phyloP scores from a whole-genome alignment of 1,139 yeast genomes.

The Blastobotrys aristatus region DNA sequence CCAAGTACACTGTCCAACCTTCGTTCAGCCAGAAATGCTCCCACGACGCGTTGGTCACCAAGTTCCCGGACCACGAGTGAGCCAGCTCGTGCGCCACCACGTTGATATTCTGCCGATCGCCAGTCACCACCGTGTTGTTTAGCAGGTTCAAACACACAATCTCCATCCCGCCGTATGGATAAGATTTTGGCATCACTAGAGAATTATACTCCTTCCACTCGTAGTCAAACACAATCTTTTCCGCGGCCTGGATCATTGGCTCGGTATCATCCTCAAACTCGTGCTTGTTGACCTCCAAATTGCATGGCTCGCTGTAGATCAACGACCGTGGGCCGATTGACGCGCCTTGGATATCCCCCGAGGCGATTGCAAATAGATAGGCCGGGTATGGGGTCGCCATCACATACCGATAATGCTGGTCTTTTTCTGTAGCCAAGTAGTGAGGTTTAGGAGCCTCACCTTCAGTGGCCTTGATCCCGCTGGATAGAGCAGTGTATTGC shows the following conservation, averaged over 20 bases:
- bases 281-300: constrained; percentile 62
- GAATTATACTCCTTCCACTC: constrained; percentile 86
- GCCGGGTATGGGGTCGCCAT: constrained; percentile 86
- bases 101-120: constrained; percentile 80
- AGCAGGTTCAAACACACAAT: constrained; percentile 88
- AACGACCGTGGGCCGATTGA: constrained; percentile 82
- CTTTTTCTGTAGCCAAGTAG: constrained; percentile 8
- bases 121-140: constrained; percentile 82
- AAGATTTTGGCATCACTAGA: constrained; percentile 70
- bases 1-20: constrained; percentile 94
- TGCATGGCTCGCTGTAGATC: constrained; percentile 72
- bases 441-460: constrained; percentile 15
- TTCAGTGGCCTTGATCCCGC: constrained; percentile 48
- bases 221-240: constrained; percentile 68
- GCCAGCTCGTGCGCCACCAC: constrained; percentile 91
- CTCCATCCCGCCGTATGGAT: constrained; percentile 97
- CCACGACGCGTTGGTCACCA: constrained; percentile 88
- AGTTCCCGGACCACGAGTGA: constrained; percentile 88
- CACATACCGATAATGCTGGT: constrained; percentile 43
- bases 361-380: constrained; percentile 77
- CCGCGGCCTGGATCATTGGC: constrained; percentile 75
- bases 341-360: constrained; percentile 69
- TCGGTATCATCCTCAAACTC: constrained; percentile 81
- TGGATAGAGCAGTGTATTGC: constrained; percentile 61
- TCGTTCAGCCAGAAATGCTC: constrained; percentile 94